phyloP scores from a whole-genome alignment of 257 asterid species.

The Nicotiana attenuata region DNA sequence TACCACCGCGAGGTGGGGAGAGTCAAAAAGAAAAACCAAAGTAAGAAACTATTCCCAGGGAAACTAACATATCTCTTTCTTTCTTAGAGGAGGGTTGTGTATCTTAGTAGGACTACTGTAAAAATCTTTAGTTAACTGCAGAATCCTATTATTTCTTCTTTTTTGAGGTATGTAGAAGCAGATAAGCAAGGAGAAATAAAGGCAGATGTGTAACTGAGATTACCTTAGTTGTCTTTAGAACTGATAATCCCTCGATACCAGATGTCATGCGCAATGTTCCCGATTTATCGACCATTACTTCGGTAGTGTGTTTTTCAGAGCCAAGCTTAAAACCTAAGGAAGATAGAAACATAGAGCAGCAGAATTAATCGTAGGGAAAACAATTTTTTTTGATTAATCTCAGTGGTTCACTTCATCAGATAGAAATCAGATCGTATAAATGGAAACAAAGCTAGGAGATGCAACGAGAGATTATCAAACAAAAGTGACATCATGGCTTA shows the following conservation, averaged over 20 bases:
- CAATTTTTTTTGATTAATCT: background rate
- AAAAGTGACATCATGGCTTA: background rate
- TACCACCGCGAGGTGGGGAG: background rate
- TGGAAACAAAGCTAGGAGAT: background rate
- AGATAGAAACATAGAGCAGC: slow-evolving; percentile 3
- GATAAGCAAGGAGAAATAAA: background rate
- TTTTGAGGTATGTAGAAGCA: background rate
- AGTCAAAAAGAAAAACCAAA: background rate
- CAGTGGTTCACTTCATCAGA: background rate
- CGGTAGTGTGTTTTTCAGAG: slow-evolving; percentile 86
- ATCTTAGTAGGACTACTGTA: background rate
- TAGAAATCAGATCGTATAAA: background rate
- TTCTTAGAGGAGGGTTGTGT: background rate
- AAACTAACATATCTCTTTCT: background rate
- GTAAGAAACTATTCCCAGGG: background rate
- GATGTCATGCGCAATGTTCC: slow-evolving; percentile 67
- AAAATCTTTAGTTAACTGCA: background rate
- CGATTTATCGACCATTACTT: slow-evolving; percentile 58
- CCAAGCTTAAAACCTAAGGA: slow-evolving; percentile 83
- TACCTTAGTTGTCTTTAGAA: slow-evolving; percentile 94
- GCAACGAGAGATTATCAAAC: background rate
- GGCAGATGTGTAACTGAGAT: slow-evolving; percentile 13
- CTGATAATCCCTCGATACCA: slow-evolving; percentile 73
- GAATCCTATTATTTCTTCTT: background rate
- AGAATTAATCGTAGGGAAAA: background rate